Percentiles rank a stretch among this genome's conserved stretches.
Conservation (phyloP, 2,329 filamentous ascomycete species). For the Fusarium acutatum region DNA sequence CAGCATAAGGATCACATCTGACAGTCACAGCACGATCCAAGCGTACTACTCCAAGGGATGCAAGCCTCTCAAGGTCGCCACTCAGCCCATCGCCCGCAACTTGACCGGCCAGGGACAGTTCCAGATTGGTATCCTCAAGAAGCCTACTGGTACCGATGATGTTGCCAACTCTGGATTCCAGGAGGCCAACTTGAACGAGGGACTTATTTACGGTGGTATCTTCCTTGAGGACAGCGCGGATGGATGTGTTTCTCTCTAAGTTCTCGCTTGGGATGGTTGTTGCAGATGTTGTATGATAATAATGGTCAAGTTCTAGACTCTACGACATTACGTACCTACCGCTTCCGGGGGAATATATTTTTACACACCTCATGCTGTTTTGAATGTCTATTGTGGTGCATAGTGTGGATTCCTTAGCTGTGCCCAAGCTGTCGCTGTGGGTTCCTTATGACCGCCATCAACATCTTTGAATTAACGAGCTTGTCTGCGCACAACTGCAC, state of each 20-base stretch:
- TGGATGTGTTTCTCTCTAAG: conserved; percentile 46
- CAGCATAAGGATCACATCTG: not conserved
- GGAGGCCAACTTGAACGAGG: conserved; percentile 59
- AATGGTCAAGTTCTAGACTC: not conserved
- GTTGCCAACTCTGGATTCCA: conserved; percentile 60
- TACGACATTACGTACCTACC: not conserved
- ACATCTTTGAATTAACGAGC: not conserved
- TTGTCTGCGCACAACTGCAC: not conserved
- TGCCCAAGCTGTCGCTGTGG: not conserved
- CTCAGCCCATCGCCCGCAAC: conserved; percentile 59
- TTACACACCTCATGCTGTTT: not conserved
- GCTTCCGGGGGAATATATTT: not conserved
- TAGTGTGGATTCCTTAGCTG: not conserved
- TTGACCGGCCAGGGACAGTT: conserved; percentile 65
- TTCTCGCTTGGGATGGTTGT: not conserved
- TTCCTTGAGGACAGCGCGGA: conserved; percentile 60
- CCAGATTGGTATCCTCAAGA: conserved; percentile 71
- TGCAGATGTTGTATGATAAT: not conserved
- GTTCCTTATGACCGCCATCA: not conserved
- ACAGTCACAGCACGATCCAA: conserved; percentile 57
- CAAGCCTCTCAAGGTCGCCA: conserved; percentile 57
- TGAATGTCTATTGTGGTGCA: too few species aligned
- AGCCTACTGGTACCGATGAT: conserved; percentile 59
- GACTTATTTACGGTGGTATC: conserved; percentile 60
- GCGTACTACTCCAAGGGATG: conserved; percentile 64